A percentile compares a stretch with the other conserved stretches of the same genome.
phyloP scores from a whole-genome alignment of 2,329 filamentous ascomycete species.

The Hymenoscyphus fraxineus region DNA sequence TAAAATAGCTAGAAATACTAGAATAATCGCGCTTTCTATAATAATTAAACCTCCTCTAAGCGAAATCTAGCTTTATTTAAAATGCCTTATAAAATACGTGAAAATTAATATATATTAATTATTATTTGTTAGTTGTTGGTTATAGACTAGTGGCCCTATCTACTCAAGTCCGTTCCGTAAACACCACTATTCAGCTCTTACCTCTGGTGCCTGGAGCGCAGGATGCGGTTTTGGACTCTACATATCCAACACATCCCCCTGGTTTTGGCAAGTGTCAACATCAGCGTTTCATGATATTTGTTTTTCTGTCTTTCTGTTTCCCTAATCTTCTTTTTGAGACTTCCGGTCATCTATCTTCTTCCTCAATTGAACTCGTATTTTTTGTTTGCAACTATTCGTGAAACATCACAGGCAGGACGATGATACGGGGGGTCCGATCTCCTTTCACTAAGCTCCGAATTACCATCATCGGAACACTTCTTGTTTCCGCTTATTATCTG shows the following conservation, averaged over 20 bases:
- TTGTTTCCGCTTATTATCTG: slow-evolving; percentile 4
- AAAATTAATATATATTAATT: no score
- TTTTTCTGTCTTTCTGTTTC: background rate
- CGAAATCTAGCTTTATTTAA: no score
- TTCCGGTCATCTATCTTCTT: background rate
- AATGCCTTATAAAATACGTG: no score
- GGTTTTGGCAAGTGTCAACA: background rate
- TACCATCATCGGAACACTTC: slow-evolving; percentile 1
- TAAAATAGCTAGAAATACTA: no score
- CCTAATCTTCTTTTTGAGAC: background rate
- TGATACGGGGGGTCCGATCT: slow-evolving; percentile 5
- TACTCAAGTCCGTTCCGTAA: no score
- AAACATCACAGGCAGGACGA: background rate
- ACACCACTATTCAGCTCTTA: background rate
- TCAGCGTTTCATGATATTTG: background rate
- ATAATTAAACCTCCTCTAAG: no score
- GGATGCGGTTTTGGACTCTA: background rate
- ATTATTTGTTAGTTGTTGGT: no score
- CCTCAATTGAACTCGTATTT: background rate
- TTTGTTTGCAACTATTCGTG: background rate
- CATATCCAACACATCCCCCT: background rate
- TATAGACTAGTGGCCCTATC: no score
- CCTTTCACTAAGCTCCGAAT: background rate
- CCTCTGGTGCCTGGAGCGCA: background rate
- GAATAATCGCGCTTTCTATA: no score